Evolutionary conservation across 768 basidiomycete genomes (phyloP), one percentile per base, ranked within the genome.

Genomic region (Naganishia onofrii): DNA sequence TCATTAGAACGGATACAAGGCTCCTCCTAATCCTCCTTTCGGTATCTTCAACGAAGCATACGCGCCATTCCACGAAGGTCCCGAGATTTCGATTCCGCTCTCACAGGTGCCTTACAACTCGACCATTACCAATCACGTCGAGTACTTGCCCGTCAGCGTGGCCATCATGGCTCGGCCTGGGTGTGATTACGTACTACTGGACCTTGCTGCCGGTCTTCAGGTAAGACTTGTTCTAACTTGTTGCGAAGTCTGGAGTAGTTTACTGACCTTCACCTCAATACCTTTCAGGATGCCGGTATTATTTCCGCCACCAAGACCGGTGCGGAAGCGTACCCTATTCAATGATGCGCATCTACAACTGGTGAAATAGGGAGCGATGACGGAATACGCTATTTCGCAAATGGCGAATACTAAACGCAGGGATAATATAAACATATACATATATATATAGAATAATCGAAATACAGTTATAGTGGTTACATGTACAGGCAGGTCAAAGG

Each of bases 101-200:
- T 77, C 76, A 34, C 76, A 81, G 67, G 76, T 75, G 0, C 67
- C 74, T 5, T 79, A 76, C 70, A 66, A 73, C 46, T 72, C 70
- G 23, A 70, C 71, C 26, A 69, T 79, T 57, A 72, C 72, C 36
- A 71, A 72, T n/a, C 68, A 70, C 44, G 67, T 67, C 42, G 76
- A 79, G 60, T 76, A 76, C 55, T 52, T 76, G n/a, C 77, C 78
- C n/a, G 71, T 79, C 42, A 75, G 73, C 21, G 66, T 77, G 29
- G 58, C 66, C 34, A 71, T 79, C 32, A 73, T 65, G 63, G 78
- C 78, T 12, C 71, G 71, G 17, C 57, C 46, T 15, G 76, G 74
- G 19, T 79, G 78, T 70, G 78, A 79, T 48, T 77, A 76, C 51
- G 46, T 78, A 19, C 66, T 79, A 12, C 72, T 74, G 66, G 77